Base-by-base conservation (phyloP, 371 early-diverging fungal species). In the Mortierella sp. region DNA sequence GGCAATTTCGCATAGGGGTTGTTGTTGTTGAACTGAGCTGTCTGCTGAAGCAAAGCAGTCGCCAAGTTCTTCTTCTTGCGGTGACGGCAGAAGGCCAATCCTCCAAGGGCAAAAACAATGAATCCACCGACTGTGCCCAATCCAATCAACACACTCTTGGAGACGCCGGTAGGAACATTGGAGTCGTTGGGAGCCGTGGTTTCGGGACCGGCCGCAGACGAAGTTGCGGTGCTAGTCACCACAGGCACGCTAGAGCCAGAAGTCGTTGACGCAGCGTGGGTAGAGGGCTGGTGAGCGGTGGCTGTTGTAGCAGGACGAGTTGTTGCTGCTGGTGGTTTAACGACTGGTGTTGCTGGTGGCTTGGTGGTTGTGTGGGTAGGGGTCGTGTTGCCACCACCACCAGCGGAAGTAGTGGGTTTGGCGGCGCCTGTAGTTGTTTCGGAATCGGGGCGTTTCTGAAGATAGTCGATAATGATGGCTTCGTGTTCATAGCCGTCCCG, bases 21-120 rank as follows among this genome's bases (percentile, higher is more conserved):
- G 71, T 84, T 84, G 75, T 84, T 77, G 51, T 84, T 84, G 78
- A 84, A 84, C 70, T 84, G 84, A 38, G 84, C 84, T 6, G 84
- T 84, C 74, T 84, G 84, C 70, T 78, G 74, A 35, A 84, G 71
- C 74, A 80, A 49, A 48, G 84, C 78, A n/a, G 78, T 74, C 21
- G 84, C 74, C 76, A 80, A 38, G 60, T 87, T 83, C 76, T 83
- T 88, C 78, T 78, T 83, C 41, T 80, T 87, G 74, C 80, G 87
- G 73, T 83, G 82, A 74, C 87, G 88, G 48, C 87, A 77, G 75
- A 88, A 83, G 11, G 87, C 87, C 21, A 86, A 6, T 41, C 79
- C 82, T 41, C 83, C 83, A 6, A 83, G 76, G 24, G 83, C 83
- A 80, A 86, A 79, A 32, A 82, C 75, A 41, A 86, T 27, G 4